Conservation (phyloP, 228 moss, liverwort and hornwort species). For the Sphagnum fallax region DNA sequence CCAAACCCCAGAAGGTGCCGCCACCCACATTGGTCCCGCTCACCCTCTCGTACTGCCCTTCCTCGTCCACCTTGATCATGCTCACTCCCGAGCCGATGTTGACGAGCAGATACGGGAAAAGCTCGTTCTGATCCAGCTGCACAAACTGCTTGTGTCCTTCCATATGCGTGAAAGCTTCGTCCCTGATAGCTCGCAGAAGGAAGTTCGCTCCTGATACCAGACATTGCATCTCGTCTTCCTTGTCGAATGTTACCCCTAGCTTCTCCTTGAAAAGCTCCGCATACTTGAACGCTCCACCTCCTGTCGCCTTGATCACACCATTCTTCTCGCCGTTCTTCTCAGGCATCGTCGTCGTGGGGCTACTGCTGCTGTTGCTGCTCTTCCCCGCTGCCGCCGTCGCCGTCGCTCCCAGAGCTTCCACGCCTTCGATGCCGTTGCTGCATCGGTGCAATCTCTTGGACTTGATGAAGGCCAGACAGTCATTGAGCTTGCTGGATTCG, state of each 20-base stretch:
- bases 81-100: constrained; percentile 98
- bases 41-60: constrained; percentile 75
- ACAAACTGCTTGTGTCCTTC: constrained; percentile 94
- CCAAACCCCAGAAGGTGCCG: constrained; percentile 99
- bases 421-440: constrained; percentile 10
- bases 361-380: neutral
- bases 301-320: constrained; percentile 83
- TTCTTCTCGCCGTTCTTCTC: constrained; percentile 4
- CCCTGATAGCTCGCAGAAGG: constrained; percentile 73
- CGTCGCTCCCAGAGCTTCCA: neutral
- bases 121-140: constrained; percentile 63
- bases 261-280: constrained; percentile 86
- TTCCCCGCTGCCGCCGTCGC: neutral
- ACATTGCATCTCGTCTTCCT: constrained; percentile 98
- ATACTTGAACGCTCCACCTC: constrained; percentile 94
- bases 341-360: neutral
- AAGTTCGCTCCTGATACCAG: constrained; percentile 89
- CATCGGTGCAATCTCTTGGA: constrained; percentile 67
- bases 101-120: constrained; percentile 89
- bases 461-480: constrained; percentile 88
- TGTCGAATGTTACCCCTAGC: constrained; percentile 93
- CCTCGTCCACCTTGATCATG: constrained; percentile 96
- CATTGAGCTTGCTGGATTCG: constrained; percentile 75
- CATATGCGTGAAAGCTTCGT: constrained; percentile 91
- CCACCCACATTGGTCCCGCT: constrained; percentile 98